Evolutionary conservation across 352 stramenopile species (phyloP).

Genomic region (Phytophthora nicotianae): DNA sequence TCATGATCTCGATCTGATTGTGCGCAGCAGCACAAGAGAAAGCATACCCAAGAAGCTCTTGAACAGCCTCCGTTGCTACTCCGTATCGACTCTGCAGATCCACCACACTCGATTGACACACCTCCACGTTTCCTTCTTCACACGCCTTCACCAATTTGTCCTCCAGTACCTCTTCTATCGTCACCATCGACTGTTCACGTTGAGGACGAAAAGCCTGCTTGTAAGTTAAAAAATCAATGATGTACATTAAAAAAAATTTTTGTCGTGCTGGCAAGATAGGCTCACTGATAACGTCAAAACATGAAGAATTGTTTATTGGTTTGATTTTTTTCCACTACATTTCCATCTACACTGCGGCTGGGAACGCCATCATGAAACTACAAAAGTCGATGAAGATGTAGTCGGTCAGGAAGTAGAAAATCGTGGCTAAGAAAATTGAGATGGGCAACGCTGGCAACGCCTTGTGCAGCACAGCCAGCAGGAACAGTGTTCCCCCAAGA

Average conservation of each 20-base stretch:
- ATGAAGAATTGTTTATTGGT: constrained; percentile 11
- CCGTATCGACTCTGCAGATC: constrained; percentile 21
- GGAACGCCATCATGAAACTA: constrained; percentile 78
- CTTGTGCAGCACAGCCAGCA: constrained; percentile 94
- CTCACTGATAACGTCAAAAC: constrained; percentile 23
- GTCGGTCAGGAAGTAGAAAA: constrained; percentile 85
- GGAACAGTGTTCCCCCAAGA: constrained; percentile 94
- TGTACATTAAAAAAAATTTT: too few relatives aligned
- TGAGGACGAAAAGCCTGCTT: too few relatives aligned
- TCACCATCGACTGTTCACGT: too few relatives aligned
- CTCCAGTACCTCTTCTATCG: constrained; percentile 19
- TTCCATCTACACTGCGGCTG: constrained; percentile 51
- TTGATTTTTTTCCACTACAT: constrained; percentile 23
- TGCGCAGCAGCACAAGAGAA: constrained; percentile 31
- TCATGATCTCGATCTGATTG: constrained; percentile 37
- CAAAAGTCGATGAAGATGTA: constrained; percentile 88
- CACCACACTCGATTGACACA: constrained; percentile 6
- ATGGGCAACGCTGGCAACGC: constrained; percentile 97
- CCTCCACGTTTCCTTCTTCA: constrained; percentile 21
- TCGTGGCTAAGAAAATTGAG: constrained; percentile 84
- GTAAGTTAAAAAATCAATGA: too few relatives aligned
- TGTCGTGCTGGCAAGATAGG: too few relatives aligned
- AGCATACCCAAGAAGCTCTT: constrained; percentile 35
- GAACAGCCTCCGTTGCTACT: constrained; percentile 14
- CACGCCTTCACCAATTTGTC: constrained; percentile 31